A percentile compares a stretch with the other conserved stretches of the same genome.
These are phyloP conservation scores for Monsonia emarginata DNA, from an alignment of 441 rosid species.

Conservation along the genomic window DNA sequence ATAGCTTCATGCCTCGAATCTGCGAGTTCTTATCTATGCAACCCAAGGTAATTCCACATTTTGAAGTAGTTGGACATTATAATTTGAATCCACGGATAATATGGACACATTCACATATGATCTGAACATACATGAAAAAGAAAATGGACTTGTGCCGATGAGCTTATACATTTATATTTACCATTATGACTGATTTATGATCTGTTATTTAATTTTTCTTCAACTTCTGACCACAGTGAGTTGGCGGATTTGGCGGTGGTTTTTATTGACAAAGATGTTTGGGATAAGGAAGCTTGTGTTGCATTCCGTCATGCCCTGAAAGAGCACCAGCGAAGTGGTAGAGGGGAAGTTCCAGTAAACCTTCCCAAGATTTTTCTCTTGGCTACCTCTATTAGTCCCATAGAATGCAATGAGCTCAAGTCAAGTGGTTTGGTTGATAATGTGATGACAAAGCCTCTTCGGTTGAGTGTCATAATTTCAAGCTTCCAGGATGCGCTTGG, in stretches of 20 bases:
- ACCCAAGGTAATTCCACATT: constrained; percentile 33
- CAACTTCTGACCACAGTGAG: constrained; percentile 27
- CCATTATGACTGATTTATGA: no score
- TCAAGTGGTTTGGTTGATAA: constrained; percentile 46
- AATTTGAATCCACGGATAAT: no score
- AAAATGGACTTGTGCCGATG: no score
- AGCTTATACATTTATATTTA: no score
- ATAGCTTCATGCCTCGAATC: constrained; percentile 34
- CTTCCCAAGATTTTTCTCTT: constrained; percentile 56
- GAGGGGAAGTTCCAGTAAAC: constrained; percentile 21
- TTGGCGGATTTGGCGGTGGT: constrained; percentile 39
- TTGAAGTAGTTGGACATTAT: neutral
- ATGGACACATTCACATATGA: no score
- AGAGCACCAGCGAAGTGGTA: constrained; percentile 21
- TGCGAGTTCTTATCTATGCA: constrained; percentile 35
- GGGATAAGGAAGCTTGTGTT: constrained; percentile 45
- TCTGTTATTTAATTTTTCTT: no score
- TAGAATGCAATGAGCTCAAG: constrained; percentile 40
- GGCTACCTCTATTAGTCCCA: constrained; percentile 38
- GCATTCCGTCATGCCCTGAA: constrained; percentile 29
- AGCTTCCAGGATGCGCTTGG: constrained; percentile 70
- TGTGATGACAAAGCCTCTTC: constrained; percentile 64
- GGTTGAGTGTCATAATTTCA: constrained; percentile 47
- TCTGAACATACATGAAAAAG: no score
- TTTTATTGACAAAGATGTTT: constrained; percentile 64